Evolutionary conservation across 805 yeast genomes (phyloP).

Genomic region (Cyberlindnera veronae): DNA sequence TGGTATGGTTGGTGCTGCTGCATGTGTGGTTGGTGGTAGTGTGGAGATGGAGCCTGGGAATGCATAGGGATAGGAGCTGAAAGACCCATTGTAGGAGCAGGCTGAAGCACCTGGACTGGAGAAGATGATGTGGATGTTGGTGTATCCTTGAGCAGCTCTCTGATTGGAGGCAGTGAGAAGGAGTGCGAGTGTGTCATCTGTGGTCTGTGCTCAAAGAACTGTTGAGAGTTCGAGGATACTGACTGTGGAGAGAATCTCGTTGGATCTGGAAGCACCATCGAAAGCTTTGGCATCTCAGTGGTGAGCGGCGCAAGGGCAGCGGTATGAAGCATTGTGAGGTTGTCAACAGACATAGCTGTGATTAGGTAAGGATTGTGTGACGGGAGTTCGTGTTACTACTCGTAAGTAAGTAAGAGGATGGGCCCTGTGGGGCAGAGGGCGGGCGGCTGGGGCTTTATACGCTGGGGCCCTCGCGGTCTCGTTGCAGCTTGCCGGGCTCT

Average conservation of each 20-base stretch:
- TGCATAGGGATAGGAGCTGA: too few species aligned
- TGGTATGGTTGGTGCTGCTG: neutral
- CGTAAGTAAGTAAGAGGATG: neutral
- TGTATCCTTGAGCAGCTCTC: constrained; percentile 18
- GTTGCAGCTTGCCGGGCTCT: too few species aligned
- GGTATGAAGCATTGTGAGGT: constrained; percentile 13
- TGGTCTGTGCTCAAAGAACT: constrained; percentile 9
- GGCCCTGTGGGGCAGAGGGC: constrained; percentile 1
- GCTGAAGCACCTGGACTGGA: too few species aligned
- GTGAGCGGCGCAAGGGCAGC: constrained; percentile 10
- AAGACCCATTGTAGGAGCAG: too few species aligned
- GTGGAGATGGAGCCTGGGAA: neutral
- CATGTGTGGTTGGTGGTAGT: neutral
- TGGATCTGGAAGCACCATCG: constrained; percentile 23
- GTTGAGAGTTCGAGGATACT: neutral
- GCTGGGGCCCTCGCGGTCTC: too few species aligned
- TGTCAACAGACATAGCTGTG: constrained; percentile 13
- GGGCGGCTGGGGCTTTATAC: constrained; percentile 8
- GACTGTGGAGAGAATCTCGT: constrained; percentile 14
- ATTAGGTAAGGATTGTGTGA: neutral
- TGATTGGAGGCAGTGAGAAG: constrained; percentile 20
- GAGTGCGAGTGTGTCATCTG: constrained; percentile 9
- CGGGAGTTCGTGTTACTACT: neutral
- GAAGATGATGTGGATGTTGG: too few species aligned
- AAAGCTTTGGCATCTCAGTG: constrained; percentile 14